Evolutionary conservation across 2,329 filamentous ascomycete genomes (phyloP).

Genomic region (Hypoxylon sp.): DNA sequence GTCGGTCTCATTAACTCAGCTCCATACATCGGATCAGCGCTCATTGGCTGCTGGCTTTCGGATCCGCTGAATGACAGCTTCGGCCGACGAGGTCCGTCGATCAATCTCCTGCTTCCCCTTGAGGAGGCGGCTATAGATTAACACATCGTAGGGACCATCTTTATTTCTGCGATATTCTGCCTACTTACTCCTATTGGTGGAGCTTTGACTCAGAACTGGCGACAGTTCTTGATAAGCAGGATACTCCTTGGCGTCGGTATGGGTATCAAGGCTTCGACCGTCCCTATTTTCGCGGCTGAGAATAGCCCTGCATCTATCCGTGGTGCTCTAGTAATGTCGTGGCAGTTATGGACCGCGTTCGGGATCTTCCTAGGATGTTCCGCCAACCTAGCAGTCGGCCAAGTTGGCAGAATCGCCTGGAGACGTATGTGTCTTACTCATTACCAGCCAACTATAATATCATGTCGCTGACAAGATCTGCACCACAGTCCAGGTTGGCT

Average conservation of each 20-base stretch:
- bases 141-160: constrained; percentile 60
- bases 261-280: constrained; percentile 76
- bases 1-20: constrained; percentile 74
- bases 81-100: constrained; percentile 69
- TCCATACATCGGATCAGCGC: constrained; percentile 75
- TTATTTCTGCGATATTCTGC: constrained; percentile 73
- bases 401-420: constrained; percentile 60
- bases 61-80: constrained; percentile 77
- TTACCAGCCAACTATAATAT: neutral
- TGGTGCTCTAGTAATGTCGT: constrained; percentile 79
- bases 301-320: constrained; percentile 73
- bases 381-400: constrained; percentile 72
- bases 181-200: constrained; percentile 66
- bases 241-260: constrained; percentile 78
- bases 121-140: constrained; percentile 7
- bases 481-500: constrained; percentile 46
- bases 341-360: constrained; percentile 69
- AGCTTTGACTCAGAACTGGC: constrained; percentile 62
- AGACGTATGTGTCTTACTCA: constrained; percentile 41
- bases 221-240: constrained; percentile 76
- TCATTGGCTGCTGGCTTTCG: constrained; percentile 79
- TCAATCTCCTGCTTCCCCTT: neutral
- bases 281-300: constrained; percentile 72
- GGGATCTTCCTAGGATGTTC: constrained; percentile 70
- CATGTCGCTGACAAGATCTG: constrained; percentile 11